Evolutionary conservation across 768 basidiomycete species (phyloP), one percentile per base, ranked within the genome.

Genomic region (Lenzites betulinus): DNA sequence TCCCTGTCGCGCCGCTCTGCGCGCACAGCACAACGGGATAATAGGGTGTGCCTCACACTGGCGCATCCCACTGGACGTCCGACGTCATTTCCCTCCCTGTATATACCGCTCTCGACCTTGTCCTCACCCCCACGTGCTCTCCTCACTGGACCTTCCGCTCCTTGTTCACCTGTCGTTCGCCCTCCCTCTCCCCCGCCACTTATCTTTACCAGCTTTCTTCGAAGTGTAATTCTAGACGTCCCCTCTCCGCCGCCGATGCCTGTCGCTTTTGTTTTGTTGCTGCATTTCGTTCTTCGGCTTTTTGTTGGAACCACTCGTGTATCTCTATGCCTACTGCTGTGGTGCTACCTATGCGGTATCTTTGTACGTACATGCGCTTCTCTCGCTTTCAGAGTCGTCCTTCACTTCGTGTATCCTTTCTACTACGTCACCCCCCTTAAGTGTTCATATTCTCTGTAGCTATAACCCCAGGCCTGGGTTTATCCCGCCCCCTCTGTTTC

Each of bases 171-270:
- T 12, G 15, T 8, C 25, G 9, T 6, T 15, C 46, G 22, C 20
- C 11, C 23, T 13, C 13, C 25, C 46, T 28, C 13, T 28, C 11
- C 7, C 18, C 28, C 26, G 26, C 28, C n/a, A n/a, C n/a, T n/a
- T n/a, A n/a, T 13, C 46, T 13, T 11, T 12, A 23, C 23, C 44
- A 20, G 9, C 26, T 25, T 47, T 47, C 25, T 47, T 47, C 25
- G 46, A 47, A 47, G 46, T 47, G 46, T 47, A 52, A 52, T 52
- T 23, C 51, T 52, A 52, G 51, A 52, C 33, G 12, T 20, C 38
- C 15, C 23, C n/a, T n/a, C n/a, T n/a, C 39, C 38, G 23, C 39
- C 11, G 11, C 30, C 11, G 6, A 33, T 33, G 6, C 30, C 30
- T 5, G 30, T 33, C 30, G 11, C 4, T 33, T 33, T 33, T 33